Base-by-base conservation (phyloP, 1,139 yeast species). In the Geotrichum reessii region DNA sequence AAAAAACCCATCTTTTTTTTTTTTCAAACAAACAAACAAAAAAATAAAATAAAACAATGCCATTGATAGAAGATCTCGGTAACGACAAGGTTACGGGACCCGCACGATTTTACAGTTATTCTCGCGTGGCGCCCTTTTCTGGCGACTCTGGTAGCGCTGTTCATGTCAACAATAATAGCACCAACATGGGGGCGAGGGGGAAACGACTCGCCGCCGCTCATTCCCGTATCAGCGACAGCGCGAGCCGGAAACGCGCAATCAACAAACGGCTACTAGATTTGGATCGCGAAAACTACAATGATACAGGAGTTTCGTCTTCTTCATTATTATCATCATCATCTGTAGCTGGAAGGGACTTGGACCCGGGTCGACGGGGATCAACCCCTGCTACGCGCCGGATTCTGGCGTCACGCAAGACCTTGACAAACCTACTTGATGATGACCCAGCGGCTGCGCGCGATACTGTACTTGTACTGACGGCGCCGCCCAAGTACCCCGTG, bases 351-450 rank as follows among this genome's bases (percentile, higher is more conserved):
- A 71, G 71, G n/a, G 40, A 33, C 40, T 17, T 33, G 17, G 40
- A 33, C 40, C 40, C 40, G 6, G 40, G 28, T n/a, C 55, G 27
- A 14, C 22, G 54, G 9, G 62, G 60, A 21, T 27, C 59, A 6
- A 59, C 62, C n/a, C 55, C 58, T 19, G 56, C 58, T 1, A 59
- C 74, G 7, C 64, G 76, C 9, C 69, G 75, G 52, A 72, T 76
- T 14, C 65, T 76, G 28, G 73, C 71, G 11, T 74, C 78, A 1
- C 70, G 71, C 49, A 76, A 76, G 62, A 70, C 76, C 1, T 63
- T 77, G 24, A 66, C 68, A 6, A 76, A 76, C 57, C 72, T 74
- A 57, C 66, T 74, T 47, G 80, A 76, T 58, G 80, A 77, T 59
- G 79, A 76, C 57, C 73, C 72, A 1, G 59, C 62, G 9, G 69